phyloP scores from a whole-genome alignment of 306 rosid genomes.

The Cajanus cajan region DNA sequence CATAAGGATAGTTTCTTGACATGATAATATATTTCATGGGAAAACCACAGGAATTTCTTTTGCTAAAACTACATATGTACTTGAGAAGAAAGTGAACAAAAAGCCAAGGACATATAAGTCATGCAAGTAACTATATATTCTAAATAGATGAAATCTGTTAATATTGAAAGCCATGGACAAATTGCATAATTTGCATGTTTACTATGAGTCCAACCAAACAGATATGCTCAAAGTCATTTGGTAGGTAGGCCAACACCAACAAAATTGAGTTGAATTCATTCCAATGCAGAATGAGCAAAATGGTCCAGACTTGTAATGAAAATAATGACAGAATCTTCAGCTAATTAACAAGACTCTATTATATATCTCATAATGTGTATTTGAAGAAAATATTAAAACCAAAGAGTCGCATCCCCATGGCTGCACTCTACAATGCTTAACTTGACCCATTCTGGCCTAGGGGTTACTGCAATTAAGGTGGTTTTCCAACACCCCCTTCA shows the following conservation, averaged over 20 bases:
- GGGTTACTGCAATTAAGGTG: no score
- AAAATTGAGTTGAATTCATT: slow-evolving; percentile 4
- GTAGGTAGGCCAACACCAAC: neutral
- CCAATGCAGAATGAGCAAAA: slow-evolving; percentile 10
- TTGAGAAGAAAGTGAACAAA: neutral
- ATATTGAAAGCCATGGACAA: neutral
- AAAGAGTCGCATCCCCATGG: no score
- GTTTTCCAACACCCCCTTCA: no score
- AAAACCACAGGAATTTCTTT: neutral
- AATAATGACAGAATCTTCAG: neutral
- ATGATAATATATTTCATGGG: neutral
- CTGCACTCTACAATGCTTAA: no score
- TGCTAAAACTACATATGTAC: neutral
- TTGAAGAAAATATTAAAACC: neutral
- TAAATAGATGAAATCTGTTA: neutral
- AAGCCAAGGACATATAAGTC: neutral
- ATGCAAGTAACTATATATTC: neutral
- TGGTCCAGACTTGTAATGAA: neutral
- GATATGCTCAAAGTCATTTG: neutral
- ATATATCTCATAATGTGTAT: neutral
- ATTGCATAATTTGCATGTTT: slow-evolving; percentile 13
- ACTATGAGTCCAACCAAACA: neutral
- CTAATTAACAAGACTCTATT: neutral
- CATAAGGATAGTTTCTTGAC: neutral
- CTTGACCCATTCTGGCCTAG: no score